Base-by-base conservation (phyloP, 2,329 filamentous ascomycete species). In the Claviceps monticola region DNA sequence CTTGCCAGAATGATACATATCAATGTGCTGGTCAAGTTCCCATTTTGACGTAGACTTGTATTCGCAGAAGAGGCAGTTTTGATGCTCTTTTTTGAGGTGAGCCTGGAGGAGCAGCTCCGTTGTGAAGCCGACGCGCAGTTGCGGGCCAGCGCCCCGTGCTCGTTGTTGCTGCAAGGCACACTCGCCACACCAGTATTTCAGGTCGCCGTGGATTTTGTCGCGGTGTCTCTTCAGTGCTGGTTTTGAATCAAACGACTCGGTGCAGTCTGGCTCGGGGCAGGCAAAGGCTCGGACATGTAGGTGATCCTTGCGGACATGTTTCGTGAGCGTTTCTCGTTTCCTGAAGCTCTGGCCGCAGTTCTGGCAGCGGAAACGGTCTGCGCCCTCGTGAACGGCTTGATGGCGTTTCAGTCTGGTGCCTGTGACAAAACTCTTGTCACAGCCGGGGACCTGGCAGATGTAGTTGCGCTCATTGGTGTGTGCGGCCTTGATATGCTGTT, bases 261-360 rank as follows among this genome's bases (percentile, higher is more conserved):
- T 67, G 60, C 91, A 96, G 45, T 60, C 64, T 16, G 61, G 60
- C 53, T 83, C 73, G 1, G 73, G 71, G 65, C 91, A 97, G 5
- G 75, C 74, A 60, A 82, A 95, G 0, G 87, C 81, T 46, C 83
- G 80, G 54, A 84, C 68, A 29, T 83, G 73, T 41, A 91, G 70
- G 65, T 97, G 91, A 13, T 82, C 83, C 9, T 80, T 79, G 51
- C 83, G 80, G 56, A 95, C 79, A 64, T 97, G 91, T 49, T 86
- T 83, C 63, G 90, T 82, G 16, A 96, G 74, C 0, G 89, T 94
- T 57, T 88, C 82, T 63, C 88, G 84, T 67, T 95, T 96, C 55
- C 91, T 80, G 66, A 96, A 97, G 19, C 80, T 81, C 67, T 88
- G 79, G 17, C 78, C 76, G 67, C 89, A 95, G 37, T 80, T 83